Percentiles rank a stretch among this genome's conserved stretches.
phyloP scores from a whole-genome alignment of 306 rosid genomes.

The Elaeagnus macrophylla region DNA sequence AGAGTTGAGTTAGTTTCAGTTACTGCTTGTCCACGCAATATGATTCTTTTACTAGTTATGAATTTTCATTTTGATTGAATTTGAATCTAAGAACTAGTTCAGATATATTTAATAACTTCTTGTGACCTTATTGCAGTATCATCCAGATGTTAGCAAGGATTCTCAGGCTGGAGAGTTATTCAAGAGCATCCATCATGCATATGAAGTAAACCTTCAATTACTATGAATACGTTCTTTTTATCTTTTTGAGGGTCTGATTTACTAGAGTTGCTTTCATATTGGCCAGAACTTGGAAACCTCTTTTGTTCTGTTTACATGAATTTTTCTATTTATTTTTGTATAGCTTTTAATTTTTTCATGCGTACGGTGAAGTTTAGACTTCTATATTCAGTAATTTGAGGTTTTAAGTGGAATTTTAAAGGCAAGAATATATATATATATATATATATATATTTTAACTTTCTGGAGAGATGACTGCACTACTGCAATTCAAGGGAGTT shows the following conservation, averaged over 20 bases:
- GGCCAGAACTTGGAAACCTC: constrained; percentile 4
- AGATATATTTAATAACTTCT: not conserved
- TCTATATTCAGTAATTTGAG: not conserved
- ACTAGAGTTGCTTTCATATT: constrained; percentile 10
- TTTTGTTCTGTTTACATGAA: not conserved
- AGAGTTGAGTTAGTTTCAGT: not conserved
- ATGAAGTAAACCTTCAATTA: constrained; percentile 44
- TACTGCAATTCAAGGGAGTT: not conserved
- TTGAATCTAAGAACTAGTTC: not conserved
- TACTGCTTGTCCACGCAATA: not conserved
- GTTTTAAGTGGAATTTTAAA: not conserved
- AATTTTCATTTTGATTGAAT: not conserved
- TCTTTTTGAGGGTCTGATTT: constrained; percentile 13
- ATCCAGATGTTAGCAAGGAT: constrained; percentile 88
- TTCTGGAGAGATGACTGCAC: not conserved
- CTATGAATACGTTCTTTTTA: constrained; percentile 4
- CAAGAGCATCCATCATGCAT: constrained; percentile 67
- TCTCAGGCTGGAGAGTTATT: constrained; percentile 57
- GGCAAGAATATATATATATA: too few species aligned
- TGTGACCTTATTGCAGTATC: constrained; percentile 50
- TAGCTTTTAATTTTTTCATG: constrained; percentile 1
- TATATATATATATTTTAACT: too few species aligned
- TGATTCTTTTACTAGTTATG: not conserved
- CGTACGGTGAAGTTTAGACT: constrained; percentile 8
- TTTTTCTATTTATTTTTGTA: not conserved